These are phyloP conservation scores for Petasospora fabianii DNA, from an alignment of 1,139 yeast species.

Conservation along the genomic window DNA sequence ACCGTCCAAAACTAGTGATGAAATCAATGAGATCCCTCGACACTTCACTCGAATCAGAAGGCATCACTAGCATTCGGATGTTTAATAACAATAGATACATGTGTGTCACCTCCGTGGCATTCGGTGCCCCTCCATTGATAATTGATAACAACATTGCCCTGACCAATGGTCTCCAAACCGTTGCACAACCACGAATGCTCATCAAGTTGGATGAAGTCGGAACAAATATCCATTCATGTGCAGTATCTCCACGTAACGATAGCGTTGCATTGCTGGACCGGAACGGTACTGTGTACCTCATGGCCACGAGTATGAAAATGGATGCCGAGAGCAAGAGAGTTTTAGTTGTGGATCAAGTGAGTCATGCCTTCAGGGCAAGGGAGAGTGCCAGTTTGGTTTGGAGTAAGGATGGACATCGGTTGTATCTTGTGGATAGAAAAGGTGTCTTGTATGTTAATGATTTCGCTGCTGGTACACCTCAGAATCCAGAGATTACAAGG, in stretches of 20 bases:
- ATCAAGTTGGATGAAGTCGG: conserved; percentile 78
- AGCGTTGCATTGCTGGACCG: conserved; percentile 77
- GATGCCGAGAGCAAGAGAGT: conserved; percentile 55
- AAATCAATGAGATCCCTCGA: conserved; percentile 59
- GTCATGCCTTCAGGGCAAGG: conserved; percentile 61
- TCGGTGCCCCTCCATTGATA: conserved; percentile 56
- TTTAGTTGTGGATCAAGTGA: conserved; percentile 72
- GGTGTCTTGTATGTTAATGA: conserved; percentile 78
- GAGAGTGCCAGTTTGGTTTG: conserved; percentile 77
- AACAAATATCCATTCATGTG: conserved; percentile 64
- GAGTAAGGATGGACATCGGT: conserved; percentile 75
- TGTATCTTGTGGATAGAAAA: conserved; percentile 74
- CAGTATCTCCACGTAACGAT: conserved; percentile 82
- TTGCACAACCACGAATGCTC: conserved; percentile 54
- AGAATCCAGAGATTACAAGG: conserved; percentile 22
- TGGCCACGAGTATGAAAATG: conserved; percentile 54
- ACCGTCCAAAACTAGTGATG: conserved; percentile 69
- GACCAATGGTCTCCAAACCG: conserved; percentile 35
- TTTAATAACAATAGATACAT: conserved; percentile 57
- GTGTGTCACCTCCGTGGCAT: conserved; percentile 59
- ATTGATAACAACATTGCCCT: conserved; percentile 51
- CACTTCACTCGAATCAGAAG: conserved; percentile 73
- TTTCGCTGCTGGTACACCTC: conserved; percentile 70
- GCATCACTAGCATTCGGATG: conserved; percentile 79
- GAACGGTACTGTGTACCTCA: conserved; percentile 69